Evolutionary conservation across 371 early-diverging fungal species (phyloP).

Genomic region (Apophysomyces variabilis): DNA sequence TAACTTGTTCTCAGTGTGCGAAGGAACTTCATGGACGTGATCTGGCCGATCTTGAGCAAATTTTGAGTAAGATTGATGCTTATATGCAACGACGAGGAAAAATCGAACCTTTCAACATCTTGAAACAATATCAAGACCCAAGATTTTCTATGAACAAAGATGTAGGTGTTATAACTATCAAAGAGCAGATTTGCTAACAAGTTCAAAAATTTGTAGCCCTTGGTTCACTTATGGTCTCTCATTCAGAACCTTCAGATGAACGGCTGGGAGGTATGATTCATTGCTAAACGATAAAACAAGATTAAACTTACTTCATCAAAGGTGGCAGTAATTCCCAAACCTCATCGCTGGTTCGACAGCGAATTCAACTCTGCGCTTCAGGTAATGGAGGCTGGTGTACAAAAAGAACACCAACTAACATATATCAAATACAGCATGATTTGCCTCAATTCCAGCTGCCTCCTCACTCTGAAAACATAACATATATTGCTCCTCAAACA

Average conservation of each 20-base stretch:
- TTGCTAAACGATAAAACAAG: not conserved
- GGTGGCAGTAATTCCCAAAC: constrained; percentile 59
- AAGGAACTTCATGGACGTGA: constrained; percentile 58
- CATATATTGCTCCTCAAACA: constrained; percentile 35
- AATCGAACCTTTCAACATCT: constrained; percentile 48
- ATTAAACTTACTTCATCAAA: not conserved
- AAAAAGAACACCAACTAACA: not conserved
- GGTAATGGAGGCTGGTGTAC: constrained; percentile 14
- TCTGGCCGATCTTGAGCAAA: constrained; percentile 62
- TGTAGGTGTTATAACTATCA: constrained; percentile 38
- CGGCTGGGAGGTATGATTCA: constrained; percentile 62
- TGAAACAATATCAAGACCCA: constrained; percentile 59
- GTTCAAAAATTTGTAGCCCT: constrained; percentile 39
- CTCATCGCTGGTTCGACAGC: constrained; percentile 60
- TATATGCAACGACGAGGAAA: constrained; percentile 67
- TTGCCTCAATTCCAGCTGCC: constrained; percentile 59
- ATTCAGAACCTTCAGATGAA: constrained; percentile 60
- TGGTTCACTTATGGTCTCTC: constrained; percentile 73
- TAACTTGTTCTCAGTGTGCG: constrained; percentile 44
- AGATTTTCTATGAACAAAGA: constrained; percentile 57
- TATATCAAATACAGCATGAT: constrained; percentile 55
- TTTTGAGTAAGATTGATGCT: constrained; percentile 58
- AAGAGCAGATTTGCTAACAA: not conserved
- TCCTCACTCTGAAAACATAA: constrained; percentile 26
- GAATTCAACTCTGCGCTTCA: constrained; percentile 58